Base-by-base conservation (phyloP, 352 stramenopile species). In the Globisporangium iwayamae region DNA sequence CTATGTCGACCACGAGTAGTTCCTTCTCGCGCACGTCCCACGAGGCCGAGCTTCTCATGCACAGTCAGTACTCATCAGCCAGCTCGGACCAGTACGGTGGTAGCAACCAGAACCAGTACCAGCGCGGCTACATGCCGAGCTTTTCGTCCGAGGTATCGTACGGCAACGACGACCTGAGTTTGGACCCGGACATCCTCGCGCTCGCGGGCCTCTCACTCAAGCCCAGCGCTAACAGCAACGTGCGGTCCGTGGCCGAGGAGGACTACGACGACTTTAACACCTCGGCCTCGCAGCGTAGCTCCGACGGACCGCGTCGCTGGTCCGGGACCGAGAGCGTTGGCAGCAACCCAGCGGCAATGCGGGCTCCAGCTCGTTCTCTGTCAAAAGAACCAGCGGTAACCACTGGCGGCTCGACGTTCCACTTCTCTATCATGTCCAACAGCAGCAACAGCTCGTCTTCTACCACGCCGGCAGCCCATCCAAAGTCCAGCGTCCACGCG, bases 1-100 rank as follows among this genome's bases (percentile, higher is more conserved):
- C 78, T 14, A 79, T 87, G 69, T 89, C 80, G n/a, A 86, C 74
- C 7, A 68, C 69, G 0, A 87, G 78, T 61, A 89, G 78, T 52
- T 79, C 78, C 13, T 83, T 86, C 48, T 84, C 78, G 30, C 69
- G 66, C 62, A 68, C 73, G 22, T 79, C 69, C 30, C 62, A 66
- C 20, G 72, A 79, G 6, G 70, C 20, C 47, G 66, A 32, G 52
- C 45, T 36, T 38, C 14, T 51, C 13, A 30, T 63, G 47, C 25
- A 28, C 6, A 22, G 32, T 32, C 54, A 57, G 45, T 58, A 70
- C 13, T 58, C 70, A 0, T 36, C 61, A 38, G 34, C 65, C 32
- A 64, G 68, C 56, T 70, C 52, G 11, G 39, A 46, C 39, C 39
- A 46, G 39, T 46, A 46, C 39, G 39, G 39, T 18, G 39, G 39